Evolutionary conservation across 1,139 yeast species (phyloP), one percentile per base, ranked within the genome.

Genomic region (Hanseniaspora uvarum): DNA sequence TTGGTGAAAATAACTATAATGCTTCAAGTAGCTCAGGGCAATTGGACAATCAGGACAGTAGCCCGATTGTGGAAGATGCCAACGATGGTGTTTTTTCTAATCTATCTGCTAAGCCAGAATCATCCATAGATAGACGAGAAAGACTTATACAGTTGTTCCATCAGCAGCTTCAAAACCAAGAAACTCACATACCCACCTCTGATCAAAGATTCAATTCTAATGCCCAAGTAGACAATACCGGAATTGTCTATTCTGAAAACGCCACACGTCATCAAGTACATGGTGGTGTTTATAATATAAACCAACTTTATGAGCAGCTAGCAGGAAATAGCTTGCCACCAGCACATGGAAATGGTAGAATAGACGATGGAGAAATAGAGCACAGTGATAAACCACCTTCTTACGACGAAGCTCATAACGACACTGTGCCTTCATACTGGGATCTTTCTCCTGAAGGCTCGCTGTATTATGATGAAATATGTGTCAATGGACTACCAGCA

Each of bases 391-490:
- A 74, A 52, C 95, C 96, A n/a, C 98, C 98, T 1, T 75, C 94
- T 0, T 92, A 94, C 68, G 96, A 86, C 57, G 96, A 89, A 63
- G 97, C 96, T 0, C 89, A 96, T 0, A 86, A 92, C 2, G 99
- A 92, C 67, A 79, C 94, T 23, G 80, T 94, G 0, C 99, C 99
- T 0, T 95, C 95, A 46, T 94, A 94, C 67, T 94, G 96, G 95
- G 98, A 94, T 66, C 82, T 89, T 54, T 77, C 88, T 64, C 80
- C 94, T 1, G 87, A 89, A 18, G 87, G 88, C 56, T 59, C 64
- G 5, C 55, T 67, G 59, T 85, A 83, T 55, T 72, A 72, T 52
- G 96, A 92, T 65, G 97, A 89, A 66, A 83, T 92, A 40, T 87
- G 87, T 67, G 89, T 94, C 40, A 96, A 92, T 60, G 97, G 97